A percentile compares a stretch with the other conserved stretches of the same genome.
These are phyloP conservation scores for Pseudogymnoascus sp. DNA, from an alignment of 2,329 filamentous ascomycete species.

Conservation along the genomic window DNA sequence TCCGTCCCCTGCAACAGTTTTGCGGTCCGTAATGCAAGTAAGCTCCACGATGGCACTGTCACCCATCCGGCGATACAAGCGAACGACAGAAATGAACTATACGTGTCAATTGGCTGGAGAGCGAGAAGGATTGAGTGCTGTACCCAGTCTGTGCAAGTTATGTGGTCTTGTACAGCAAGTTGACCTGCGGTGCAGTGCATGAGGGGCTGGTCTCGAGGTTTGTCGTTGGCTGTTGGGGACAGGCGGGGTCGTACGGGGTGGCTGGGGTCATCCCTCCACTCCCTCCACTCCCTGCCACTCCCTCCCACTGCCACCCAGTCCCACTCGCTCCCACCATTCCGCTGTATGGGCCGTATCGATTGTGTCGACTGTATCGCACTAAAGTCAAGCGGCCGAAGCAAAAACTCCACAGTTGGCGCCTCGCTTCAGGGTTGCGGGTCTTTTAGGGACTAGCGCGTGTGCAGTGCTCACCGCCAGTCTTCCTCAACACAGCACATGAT, in stretches of 20 bases:
- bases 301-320: background rate
- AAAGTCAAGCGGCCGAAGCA: background rate
- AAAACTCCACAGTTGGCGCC: background rate
- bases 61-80: conserved; percentile 1
- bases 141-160: background rate
- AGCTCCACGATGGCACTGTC: conserved; percentile 4
- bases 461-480: conserved; percentile 11
- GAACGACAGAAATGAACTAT: background rate
- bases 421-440: conserved; percentile 5
- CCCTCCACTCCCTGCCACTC: background rate
- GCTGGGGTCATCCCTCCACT: conserved; percentile 1
- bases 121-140: background rate
- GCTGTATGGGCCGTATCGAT: background rate
- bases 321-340: background rate
- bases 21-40: conserved; percentile 3
- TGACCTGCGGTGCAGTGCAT: background rate
- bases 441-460: background rate
- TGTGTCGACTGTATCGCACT: background rate
- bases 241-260: conserved; percentile 7
- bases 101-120: conserved; percentile 1
- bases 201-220: conserved; percentile 2
- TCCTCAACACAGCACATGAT: conserved; percentile 7
- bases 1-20: background rate
- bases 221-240: background rate
- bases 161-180: background rate